These are phyloP conservation scores for Picochlorum sp. DNA, from an alignment of 139 green algal genomes.

Conservation along the genomic window DNA sequence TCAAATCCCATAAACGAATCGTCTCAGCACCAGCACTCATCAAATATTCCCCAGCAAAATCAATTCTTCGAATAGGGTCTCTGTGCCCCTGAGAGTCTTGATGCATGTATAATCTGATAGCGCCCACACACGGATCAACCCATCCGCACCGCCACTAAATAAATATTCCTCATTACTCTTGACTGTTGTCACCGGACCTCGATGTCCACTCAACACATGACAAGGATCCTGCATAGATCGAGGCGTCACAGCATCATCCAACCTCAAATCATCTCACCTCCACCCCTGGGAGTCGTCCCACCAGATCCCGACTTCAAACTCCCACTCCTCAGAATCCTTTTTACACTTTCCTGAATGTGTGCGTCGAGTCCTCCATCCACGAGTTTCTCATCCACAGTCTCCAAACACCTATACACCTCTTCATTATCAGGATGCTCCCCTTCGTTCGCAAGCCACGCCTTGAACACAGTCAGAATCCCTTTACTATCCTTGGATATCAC, in stretches of 20 bases:
- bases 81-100: slow-evolving; percentile 41
- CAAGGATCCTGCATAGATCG: slow-evolving; percentile 16
- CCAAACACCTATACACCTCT: slow-evolving; percentile 54
- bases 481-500: slow-evolving; percentile 67
- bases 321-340: too few species aligned
- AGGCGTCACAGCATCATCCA: too few species aligned
- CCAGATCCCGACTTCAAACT: not conserved
- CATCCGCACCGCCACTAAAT: slow-evolving; percentile 58
- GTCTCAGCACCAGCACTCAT: slow-evolving; percentile 54
- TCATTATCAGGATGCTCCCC: slow-evolving; percentile 31
- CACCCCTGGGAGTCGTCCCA: not conserved
- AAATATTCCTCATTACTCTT: slow-evolving; percentile 39
- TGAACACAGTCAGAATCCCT: slow-evolving; percentile 71
- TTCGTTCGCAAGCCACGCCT: slow-evolving; percentile 31
- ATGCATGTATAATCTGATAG: slow-evolving; percentile 36
- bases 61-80: slow-evolving; percentile 60
- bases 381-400: slow-evolving; percentile 22
- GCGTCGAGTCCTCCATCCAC: too few species aligned
- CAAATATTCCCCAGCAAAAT: slow-evolving; percentile 18
- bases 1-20: slow-evolving; percentile 33
- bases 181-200: slow-evolving; percentile 42
- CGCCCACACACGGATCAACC: slow-evolving; percentile 65
- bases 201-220: slow-evolving; percentile 63
- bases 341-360: too few species aligned
- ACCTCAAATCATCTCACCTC: not conserved